These are phyloP conservation scores for Coniferiporia sulphurascens DNA, from an alignment of 1,284 basidiomycete species.

Conservation along the genomic window DNA sequence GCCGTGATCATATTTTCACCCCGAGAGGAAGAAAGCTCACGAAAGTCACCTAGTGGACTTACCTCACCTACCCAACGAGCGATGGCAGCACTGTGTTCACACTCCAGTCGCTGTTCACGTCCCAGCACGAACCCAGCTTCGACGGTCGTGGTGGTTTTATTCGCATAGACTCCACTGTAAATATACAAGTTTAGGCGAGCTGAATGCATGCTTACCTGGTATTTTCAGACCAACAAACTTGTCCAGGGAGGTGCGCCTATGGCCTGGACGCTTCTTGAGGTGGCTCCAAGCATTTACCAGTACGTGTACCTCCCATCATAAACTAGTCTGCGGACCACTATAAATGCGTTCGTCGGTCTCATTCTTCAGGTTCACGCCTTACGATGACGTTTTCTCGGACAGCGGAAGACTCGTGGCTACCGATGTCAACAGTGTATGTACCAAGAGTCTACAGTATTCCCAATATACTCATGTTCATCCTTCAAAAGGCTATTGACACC, in stretches of 20 bases:
- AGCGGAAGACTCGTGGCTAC: not conserved
- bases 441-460: not conserved
- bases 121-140: not conserved
- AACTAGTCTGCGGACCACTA: not conserved
- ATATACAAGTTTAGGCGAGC: not conserved
- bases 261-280: constrained; percentile 14
- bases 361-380: not conserved
- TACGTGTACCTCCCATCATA: not conserved
- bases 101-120: not conserved
- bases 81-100: not conserved
- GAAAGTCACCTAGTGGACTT: not conserved
- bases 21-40: not conserved
- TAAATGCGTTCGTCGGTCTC: not conserved
- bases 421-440: not conserved
- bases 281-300: constrained; percentile 8
- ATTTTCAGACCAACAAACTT: constrained; percentile 6
- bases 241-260: constrained; percentile 11
- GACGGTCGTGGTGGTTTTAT: constrained; percentile 12
- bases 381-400: not conserved
- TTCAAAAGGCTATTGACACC: not conserved
- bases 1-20: not conserved
- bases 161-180: constrained; percentile 5
- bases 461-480: not conserved
- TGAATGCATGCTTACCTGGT: not conserved
- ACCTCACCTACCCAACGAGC: not conserved